Conservation (phyloP, 2,329 filamentous ascomycete genomes). For the Alternaria metachromatica region DNA sequence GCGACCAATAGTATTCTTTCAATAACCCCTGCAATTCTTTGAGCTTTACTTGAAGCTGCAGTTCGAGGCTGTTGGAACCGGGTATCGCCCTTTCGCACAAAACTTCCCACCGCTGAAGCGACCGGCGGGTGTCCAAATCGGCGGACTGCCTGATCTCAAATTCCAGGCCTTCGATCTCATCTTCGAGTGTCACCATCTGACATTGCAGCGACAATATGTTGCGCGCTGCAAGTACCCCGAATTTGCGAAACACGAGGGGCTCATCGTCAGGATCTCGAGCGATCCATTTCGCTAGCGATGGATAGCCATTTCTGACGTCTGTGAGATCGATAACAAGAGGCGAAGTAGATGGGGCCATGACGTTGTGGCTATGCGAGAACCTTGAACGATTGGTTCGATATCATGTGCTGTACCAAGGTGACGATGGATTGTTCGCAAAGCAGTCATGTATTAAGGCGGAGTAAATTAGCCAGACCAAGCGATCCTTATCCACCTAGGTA, state of each 20-base stretch:
- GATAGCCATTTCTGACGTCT: conserved; percentile 6
- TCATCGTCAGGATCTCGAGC: conserved; percentile 25
- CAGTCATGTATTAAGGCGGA: no score
- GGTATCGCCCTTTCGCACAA: neutral
- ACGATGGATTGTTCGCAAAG: no score
- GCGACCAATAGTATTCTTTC: neutral
- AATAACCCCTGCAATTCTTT: neutral
- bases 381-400: neutral
- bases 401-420: no score
- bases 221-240: conserved; percentile 18
- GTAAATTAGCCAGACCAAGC: no score
- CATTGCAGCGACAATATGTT: conserved; percentile 5
- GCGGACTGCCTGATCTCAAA: conserved; percentile 5
- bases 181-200: neutral
- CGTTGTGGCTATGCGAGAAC: neutral
- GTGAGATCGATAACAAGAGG: neutral
- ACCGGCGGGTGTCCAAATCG: conserved; percentile 3
- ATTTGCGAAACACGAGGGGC: conserved; percentile 27
- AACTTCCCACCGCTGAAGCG: neutral
- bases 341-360: neutral
- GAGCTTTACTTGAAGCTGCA: neutral
- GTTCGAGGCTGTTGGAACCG: neutral
- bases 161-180: conserved; percentile 1
- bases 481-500: no score
- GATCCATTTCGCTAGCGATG: conserved; percentile 23